These are phyloP conservation scores for Cetradonia linearis DNA, from an alignment of 495 filamentous ascomycete genomes.

Conservation along the genomic window DNA sequence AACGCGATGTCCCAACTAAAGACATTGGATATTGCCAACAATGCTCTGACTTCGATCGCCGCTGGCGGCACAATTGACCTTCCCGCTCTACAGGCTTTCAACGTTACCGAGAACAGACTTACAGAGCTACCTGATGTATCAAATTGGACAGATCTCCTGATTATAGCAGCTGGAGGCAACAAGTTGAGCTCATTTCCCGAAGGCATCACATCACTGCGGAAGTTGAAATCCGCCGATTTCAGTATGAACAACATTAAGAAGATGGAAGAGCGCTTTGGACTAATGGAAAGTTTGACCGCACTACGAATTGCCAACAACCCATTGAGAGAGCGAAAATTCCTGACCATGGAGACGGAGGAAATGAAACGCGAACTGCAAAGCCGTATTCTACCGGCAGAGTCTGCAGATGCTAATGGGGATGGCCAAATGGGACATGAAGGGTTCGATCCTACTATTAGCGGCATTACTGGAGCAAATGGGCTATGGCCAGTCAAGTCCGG, in stretches of 20 bases:
- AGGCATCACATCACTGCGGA: conserved; percentile 56
- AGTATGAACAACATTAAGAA: conserved; percentile 70
- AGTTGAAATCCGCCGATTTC: conserved; percentile 66
- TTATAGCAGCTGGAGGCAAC: conserved; percentile 71
- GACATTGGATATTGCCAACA: conserved; percentile 64
- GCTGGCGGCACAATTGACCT: conserved; percentile 44
- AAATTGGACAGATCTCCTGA: conserved; percentile 60
- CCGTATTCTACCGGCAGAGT: conserved; percentile 50
- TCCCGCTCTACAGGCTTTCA: conserved; percentile 63
- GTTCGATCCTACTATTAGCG: conserved; percentile 27
- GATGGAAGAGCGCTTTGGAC: conserved; percentile 65
- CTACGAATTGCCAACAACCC: conserved; percentile 79
- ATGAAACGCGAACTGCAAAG: conserved; percentile 66
- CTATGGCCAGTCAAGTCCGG: conserved; percentile 58
- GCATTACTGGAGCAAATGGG: background rate
- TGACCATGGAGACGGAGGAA: conserved; percentile 68
- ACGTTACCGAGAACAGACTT: conserved; percentile 67
- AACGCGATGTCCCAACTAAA: conserved; percentile 52
- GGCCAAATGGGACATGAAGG: conserved; percentile 26
- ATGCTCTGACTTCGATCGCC: conserved; percentile 53
- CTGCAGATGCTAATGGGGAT: conserved; percentile 34
- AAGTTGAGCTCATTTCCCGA: conserved; percentile 60
- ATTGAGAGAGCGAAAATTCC: conserved; percentile 71
- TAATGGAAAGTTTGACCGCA: conserved; percentile 65
- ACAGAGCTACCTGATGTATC: conserved; percentile 57